These are phyloP conservation scores for Astragalus glycyphyllos DNA, from an alignment of 306 rosid species.

Conservation along the genomic window DNA sequence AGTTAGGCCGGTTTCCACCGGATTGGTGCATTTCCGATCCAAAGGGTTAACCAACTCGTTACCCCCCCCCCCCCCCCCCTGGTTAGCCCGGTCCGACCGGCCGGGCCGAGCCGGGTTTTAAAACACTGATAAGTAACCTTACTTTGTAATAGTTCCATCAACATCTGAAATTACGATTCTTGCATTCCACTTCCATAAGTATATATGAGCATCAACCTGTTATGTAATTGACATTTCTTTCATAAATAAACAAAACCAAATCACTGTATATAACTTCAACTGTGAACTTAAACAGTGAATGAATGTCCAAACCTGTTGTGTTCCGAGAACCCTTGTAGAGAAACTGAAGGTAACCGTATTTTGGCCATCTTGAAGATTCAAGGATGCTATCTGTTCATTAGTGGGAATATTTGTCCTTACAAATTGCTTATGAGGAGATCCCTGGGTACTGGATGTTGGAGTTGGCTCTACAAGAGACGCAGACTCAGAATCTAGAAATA, in stretches of 20 bases:
- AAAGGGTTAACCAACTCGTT: no score
- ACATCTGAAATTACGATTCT: constrained; percentile 95
- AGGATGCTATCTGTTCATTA: constrained; percentile 92
- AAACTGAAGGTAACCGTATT: constrained; percentile 89
- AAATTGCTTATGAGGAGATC: constrained; percentile 69
- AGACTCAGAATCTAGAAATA: constrained; percentile 90
- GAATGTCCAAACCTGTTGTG: constrained; percentile 76
- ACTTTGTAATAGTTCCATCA: constrained; percentile 99
- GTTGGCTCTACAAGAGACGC: constrained; percentile 52
- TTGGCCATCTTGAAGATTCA: constrained; percentile 95
- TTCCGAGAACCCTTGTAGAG: constrained; percentile 90
- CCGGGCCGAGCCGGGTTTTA: no score
- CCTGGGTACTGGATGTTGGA: constrained; percentile 47
- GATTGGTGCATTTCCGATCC: no score
- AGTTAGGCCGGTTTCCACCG: no score
- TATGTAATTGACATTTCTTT: constrained; percentile 39
- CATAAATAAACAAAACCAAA: constrained; percentile 36
- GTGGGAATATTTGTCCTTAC: constrained; percentile 94
- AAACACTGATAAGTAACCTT: constrained; percentile 54
- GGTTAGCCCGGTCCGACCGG: no score
- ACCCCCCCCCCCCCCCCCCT: no score
- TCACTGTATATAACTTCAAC: constrained; percentile 15
- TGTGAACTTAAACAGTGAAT: constrained; percentile 37
- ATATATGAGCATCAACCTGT: constrained; percentile 99
- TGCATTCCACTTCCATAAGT: constrained; percentile 97